Conservation (phyloP, 1,284 basidiomycete species). For the Rhodotorula sp. region DNA sequence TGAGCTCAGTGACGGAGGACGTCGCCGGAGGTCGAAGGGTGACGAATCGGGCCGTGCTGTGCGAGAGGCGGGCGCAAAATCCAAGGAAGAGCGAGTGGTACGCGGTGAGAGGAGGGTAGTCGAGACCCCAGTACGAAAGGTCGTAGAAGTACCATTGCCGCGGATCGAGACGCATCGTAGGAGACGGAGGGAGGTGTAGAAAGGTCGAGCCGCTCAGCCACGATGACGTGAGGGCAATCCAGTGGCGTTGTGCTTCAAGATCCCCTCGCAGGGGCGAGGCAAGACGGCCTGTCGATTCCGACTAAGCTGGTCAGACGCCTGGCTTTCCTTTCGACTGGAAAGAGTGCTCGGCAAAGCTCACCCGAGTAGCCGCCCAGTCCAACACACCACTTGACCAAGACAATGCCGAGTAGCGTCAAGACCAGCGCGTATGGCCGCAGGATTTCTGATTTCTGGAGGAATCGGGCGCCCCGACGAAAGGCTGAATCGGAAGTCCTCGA, state of each 20-base stretch:
- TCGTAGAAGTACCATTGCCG: slow-evolving; percentile 43
- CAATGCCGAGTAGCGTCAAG: slow-evolving; percentile 56
- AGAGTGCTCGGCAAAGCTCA: slow-evolving; percentile 49
- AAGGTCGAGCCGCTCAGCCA: neutral
- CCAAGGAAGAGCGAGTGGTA: slow-evolving; percentile 80
- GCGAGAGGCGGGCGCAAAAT: slow-evolving; percentile 52
- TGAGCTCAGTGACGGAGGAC: slow-evolving; percentile 19
- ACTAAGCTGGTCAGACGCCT: no score
- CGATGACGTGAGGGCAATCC: slow-evolving; percentile 32
- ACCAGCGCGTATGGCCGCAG: neutral
- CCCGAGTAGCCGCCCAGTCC: slow-evolving; percentile 79
- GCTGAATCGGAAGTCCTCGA: slow-evolving; percentile 20
- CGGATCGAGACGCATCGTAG: neutral
- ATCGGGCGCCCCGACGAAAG: slow-evolving; percentile 8
- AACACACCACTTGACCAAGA: slow-evolving; percentile 64
- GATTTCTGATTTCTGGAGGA: slow-evolving; percentile 1
- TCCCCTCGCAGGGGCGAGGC: slow-evolving; percentile 83
- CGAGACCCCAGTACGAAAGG: slow-evolving; percentile 82
- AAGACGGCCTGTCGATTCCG: slow-evolving; percentile 57
- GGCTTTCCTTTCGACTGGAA: neutral
- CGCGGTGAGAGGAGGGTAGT: slow-evolving; percentile 88
- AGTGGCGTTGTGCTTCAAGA: slow-evolving; percentile 85
- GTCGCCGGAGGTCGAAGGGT: slow-evolving; percentile 29
- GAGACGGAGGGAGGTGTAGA: slow-evolving; percentile 1
- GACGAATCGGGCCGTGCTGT: slow-evolving; percentile 28